Evolutionary conservation across 2,329 filamentous ascomycete species (phyloP), one percentile per base, ranked within the genome.

Genomic region (Cryphonectria parasitica): DNA sequence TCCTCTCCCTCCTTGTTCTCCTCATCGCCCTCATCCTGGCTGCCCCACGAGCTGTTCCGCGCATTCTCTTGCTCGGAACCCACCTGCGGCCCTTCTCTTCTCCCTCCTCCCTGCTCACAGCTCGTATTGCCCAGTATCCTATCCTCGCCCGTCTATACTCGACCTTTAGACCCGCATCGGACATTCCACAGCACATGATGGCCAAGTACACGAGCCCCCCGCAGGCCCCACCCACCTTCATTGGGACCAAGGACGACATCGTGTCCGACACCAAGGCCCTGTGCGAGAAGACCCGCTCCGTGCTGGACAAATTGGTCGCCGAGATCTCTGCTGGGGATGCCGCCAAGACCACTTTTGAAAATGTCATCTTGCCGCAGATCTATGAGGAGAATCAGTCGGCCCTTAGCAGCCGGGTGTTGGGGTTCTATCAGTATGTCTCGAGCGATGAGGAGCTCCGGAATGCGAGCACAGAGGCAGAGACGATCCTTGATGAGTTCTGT

Each of bases 381-480:
- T 84, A 89, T 65, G 92, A 92, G 76, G 91, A 94, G 82, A 92
- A 95, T 79, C 77, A 84, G 58, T 84, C 87, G 74, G 83, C 84
- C 0, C 83, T 92, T 36, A 84, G 86, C 73, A 82, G 85, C 64
- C 86, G 90, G 71, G 94, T 94, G 74, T 82, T 95, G 67, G 89
- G 90, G 74, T 95, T 96, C 82, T 95, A 95, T 80, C 91, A 94
- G 77, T 90, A 92, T 74, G 91, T 95, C 3, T 94, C 91, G 25
- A 87, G 86, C 0, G 85, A 93, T 76, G 85, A 87, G 73, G 86
- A 85, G 68, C 84, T 96, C 63, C 88, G 93, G 49, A 89, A 94
- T 81, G 92, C 92, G 19, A 93, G 91, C 2, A 92, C 89, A 72
- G 89, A 94, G 78, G 91, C 92, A 0, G 90, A 94, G 78, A 90